phyloP scores from a whole-genome alignment of 257 asterid genomes.

The Solanum verrucosum region DNA sequence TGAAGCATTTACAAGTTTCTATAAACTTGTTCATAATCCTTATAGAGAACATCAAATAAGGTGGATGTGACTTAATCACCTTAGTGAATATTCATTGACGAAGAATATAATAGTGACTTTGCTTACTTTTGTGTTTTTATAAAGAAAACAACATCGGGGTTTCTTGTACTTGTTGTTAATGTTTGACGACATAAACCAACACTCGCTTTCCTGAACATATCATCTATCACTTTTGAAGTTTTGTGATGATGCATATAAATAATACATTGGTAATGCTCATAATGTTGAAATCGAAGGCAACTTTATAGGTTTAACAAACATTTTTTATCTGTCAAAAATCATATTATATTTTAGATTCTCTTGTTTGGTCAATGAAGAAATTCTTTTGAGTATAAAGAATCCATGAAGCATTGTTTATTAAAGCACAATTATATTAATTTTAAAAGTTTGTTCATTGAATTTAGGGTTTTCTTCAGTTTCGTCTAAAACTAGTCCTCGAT shows the following conservation, averaged over 20 bases:
- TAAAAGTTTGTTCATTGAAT: background rate
- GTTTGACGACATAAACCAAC: background rate
- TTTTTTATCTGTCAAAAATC: background rate
- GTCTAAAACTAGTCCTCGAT: background rate
- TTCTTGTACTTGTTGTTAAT: background rate
- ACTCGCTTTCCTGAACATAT: background rate
- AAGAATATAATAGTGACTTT: background rate
- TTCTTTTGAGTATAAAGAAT: background rate
- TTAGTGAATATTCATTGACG: background rate
- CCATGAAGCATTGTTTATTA: background rate
- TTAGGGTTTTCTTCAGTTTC: background rate
- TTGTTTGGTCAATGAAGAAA: background rate
- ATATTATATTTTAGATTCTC: background rate
- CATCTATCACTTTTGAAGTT: background rate
- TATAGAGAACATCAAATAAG: background rate
- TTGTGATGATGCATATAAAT: background rate
- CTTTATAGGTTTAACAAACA: background rate
- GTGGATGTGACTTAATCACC: background rate
- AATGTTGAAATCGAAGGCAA: background rate
- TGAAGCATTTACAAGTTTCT: background rate
- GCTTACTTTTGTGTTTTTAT: background rate
- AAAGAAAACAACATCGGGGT: background rate
- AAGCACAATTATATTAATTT: background rate
- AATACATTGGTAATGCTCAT: background rate
- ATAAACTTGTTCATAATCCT: background rate